Evolutionary conservation across 1,139 yeast species (phyloP), one percentile per base, ranked within the genome.

Genomic region (Pichia sp.): DNA sequence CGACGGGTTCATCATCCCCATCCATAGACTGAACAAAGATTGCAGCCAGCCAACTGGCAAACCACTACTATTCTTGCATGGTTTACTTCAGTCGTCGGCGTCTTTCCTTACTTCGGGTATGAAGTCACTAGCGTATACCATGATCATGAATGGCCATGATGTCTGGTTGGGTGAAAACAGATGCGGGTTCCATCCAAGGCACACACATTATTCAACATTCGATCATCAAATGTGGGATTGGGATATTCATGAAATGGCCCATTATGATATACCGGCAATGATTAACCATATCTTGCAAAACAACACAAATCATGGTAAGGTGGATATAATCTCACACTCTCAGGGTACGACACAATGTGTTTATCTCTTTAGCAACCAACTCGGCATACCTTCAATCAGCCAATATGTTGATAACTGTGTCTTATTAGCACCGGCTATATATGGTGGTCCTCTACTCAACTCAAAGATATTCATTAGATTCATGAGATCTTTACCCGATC

Each of bases 151-250:
- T 26, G 96, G 96, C 0, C 88, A 74, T 62, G 97, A 92, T 58
- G 92, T 92, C 1, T 92, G 97, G 97, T 66, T 92, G 47, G 97
- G 97, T 1, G 89, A 90, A 61, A 90, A 90, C 62, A 69, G 98
- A 51, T 81, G 95, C 53, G 94, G 96, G 32, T 87, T 89, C 63
- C 71, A 74, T 38, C 87, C 95, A 0, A 69, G 73, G 47, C 94
- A 86, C 63, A 60, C 67, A 1, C 58, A 54, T 51, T 70, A 66
- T 67, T 72, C 53, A 50, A 69, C 67, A 51, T 69, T 59, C 56
- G 78, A 79, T 68, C 77, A 72, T 50, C 67, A 68, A 66, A 78
- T 67, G 68, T 84, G 94, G 95, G 79, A 85, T 56, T 92, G 98
- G 98, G 90, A 87, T 58, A 76, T 90, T 45, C 67, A 74, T 23